phyloP scores from a whole-genome alignment of 495 filamentous ascomycete species.

The Lichina pygmaea region DNA sequence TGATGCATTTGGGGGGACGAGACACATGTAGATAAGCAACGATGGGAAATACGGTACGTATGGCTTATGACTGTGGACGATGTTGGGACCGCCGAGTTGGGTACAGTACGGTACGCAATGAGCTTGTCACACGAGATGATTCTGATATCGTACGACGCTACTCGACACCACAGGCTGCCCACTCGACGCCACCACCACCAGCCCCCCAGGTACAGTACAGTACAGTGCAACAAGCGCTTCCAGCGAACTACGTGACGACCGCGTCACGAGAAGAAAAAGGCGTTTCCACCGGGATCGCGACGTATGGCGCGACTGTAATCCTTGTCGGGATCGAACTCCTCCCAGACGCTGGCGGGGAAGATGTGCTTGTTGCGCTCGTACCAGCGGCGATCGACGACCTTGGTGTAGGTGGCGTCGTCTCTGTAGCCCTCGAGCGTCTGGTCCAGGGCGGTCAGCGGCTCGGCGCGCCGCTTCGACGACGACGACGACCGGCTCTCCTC shows the following conservation, averaged over 20 bases:
- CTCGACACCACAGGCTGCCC: neutral
- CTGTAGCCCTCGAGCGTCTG: constrained; percentile 41
- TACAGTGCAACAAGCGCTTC: neutral
- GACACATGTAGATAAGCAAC: too few species aligned
- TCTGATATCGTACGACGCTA: constrained; percentile 1
- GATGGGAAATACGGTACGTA: too few species aligned
- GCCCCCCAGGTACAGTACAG: neutral
- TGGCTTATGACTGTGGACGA: too few species aligned
- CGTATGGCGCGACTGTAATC: constrained; percentile 61
- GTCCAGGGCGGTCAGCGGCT: constrained; percentile 6
- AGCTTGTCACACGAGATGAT: neutral
- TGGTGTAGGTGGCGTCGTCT: constrained; percentile 65
- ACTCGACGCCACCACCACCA: neutral
- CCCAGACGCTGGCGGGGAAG: constrained; percentile 87
- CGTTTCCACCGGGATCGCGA: constrained; percentile 66
- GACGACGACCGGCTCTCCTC: neutral
- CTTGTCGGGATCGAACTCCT: constrained; percentile 72
- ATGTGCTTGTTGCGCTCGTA: constrained; percentile 96
- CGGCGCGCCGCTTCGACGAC: constrained; percentile 13
- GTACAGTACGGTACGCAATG: too few species aligned
- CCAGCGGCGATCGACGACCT: constrained; percentile 89
- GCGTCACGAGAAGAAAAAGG: constrained; percentile 57
- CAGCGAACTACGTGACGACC: neutral
- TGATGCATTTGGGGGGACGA: too few species aligned
- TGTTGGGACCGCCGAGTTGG: too few species aligned